Base-by-base conservation (phyloP, 2,329 filamentous ascomycete genomes). In the Thielaviopsis populi region DNA sequence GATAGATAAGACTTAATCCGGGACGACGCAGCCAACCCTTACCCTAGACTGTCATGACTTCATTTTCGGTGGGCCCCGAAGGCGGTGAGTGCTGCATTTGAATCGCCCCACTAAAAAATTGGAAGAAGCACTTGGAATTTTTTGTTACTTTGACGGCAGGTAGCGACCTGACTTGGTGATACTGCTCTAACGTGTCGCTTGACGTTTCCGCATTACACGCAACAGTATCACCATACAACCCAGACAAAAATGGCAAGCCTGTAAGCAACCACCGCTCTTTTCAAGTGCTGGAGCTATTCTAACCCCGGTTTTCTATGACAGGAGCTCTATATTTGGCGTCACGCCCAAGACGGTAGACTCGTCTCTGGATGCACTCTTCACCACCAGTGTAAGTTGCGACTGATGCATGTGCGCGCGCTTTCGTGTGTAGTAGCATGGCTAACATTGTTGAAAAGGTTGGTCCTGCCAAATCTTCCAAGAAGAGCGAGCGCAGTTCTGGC, bases 321-420 rank as follows among this genome's bases (percentile, higher is more conserved):
- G 63, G 27, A 22, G 60, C 48, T 65, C 62, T 6, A 53, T 56
- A 43, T 64, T 54, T 2, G 62, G 66, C 19, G 65, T 65, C 24
- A 65, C 66, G 19, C 74, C 76, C 64, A 81, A 81, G 72, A 78
- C 79, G 66, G 77, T 90, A 66, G 87, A 91, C 76, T 85, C 87
- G 72, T 76, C 79, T 64, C 77, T 91, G 68, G 79, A 85, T 70
- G 84, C 85, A 67, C 79, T 91, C 46, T 91, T 91, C 75, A 80
- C 85, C 65, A 77, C 80, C 65, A 90, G 87, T 77, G 87, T 89
- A 80, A 76, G 85, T 80, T 66, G 40, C 30, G 59, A 13, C 15
- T 27, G 7, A n/a, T 30, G 11, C 17, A 33, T 54, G n/a, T 40
- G 41, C 56, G 30, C 19, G 37, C 40, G 13, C 63, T 17, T 33